These are phyloP conservation scores for Xylaria sp. DNA, from an alignment of 2,329 filamentous ascomycete genomes.

Conservation along the genomic window DNA sequence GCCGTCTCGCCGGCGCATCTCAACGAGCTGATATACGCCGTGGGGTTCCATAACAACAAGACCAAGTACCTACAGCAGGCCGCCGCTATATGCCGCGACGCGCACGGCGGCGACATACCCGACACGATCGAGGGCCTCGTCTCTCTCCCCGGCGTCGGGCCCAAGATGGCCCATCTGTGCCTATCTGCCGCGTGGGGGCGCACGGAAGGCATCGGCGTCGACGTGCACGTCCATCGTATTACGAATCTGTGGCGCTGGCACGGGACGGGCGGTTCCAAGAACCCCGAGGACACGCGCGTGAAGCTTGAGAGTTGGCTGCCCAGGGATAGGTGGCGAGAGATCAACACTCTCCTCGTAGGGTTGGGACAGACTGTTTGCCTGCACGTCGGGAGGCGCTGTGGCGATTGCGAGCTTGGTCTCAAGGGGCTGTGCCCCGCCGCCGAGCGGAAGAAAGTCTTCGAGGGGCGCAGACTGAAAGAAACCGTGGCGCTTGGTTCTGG, in stretches of 20 bases:
- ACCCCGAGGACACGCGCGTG: constrained; percentile 82
- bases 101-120: constrained; percentile 81
- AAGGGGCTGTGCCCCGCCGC: constrained; percentile 80
- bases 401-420: constrained; percentile 83
- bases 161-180: constrained; percentile 94
- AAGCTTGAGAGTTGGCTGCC: constrained; percentile 86
- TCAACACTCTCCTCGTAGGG: constrained; percentile 89
- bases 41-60: constrained; percentile 96
- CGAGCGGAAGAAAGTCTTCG: constrained; percentile 70
- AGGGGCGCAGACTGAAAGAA: constrained; percentile 64
- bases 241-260: constrained; percentile 96
- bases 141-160: constrained; percentile 85
- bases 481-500: constrained; percentile 43
- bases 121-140: constrained; percentile 79
- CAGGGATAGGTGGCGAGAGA: constrained; percentile 86
- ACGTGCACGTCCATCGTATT: constrained; percentile 94
- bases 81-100: constrained; percentile 77
- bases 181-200: constrained; percentile 76
- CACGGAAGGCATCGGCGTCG: constrained; percentile 85
- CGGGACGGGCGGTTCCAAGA: constrained; percentile 67
- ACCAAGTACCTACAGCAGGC: constrained; percentile 83
- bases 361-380: constrained; percentile 88
- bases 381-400: constrained; percentile 82
- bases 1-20: constrained; percentile 72
- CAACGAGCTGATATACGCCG: constrained; percentile 82